Percentiles rank a stretch among this genome's conserved stretches.
phyloP scores from a whole-genome alignment of 345 rosid genomes.

The Combretum micranthum region DNA sequence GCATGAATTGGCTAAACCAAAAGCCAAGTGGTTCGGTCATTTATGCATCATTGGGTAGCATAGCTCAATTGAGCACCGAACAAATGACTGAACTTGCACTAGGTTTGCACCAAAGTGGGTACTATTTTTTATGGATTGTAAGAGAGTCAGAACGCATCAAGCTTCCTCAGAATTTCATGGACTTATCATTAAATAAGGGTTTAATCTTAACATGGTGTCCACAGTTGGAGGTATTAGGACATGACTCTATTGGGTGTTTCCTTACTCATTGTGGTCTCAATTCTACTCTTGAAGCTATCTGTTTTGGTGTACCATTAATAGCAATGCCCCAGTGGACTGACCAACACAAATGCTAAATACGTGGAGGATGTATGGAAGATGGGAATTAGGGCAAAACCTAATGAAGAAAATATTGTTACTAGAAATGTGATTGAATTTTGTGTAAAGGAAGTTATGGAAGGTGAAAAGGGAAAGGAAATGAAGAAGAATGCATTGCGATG shows the following conservation, averaged over 20 bases:
- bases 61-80: too few relatives aligned
- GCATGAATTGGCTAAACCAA: conserved; percentile 13
- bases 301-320: conserved; percentile 43
- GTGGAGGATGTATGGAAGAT: conserved; percentile 34
- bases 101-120: too few relatives aligned
- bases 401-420: conserved; percentile 2
- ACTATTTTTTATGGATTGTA: conserved; percentile 20
- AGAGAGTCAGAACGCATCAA: conserved; percentile 15
- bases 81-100: too few relatives aligned
- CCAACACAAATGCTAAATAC: conserved; percentile 32
- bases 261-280: conserved; percentile 42
- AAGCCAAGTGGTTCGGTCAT: conserved; percentile 18
- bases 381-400: conserved; percentile 23
- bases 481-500: neutral
- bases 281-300: conserved; percentile 31
- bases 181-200: conserved; percentile 8
- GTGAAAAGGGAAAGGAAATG: conserved; percentile 5
- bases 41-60: conserved; percentile 19
- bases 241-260: conserved; percentile 31
- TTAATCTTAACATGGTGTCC: conserved; percentile 32
- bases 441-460: conserved; percentile 1
- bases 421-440: neutral
- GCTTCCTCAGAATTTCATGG: conserved; percentile 3
- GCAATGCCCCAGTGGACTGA: conserved; percentile 43
- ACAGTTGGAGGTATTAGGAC: conserved; percentile 11